Evolutionary conservation across 805 yeast species (phyloP).

Genomic region (Hanseniaspora meyeri): DNA sequence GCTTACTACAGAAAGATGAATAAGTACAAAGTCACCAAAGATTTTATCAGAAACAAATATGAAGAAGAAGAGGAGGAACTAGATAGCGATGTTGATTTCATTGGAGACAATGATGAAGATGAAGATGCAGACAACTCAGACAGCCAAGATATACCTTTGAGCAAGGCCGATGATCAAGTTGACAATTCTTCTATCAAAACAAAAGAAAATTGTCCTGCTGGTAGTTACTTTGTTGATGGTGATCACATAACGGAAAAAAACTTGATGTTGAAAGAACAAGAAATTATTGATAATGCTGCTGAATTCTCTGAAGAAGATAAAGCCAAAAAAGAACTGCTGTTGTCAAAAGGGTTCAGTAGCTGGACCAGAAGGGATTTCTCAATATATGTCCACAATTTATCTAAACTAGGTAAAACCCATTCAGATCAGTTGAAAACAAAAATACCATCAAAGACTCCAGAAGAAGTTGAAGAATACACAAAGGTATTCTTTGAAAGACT

Average conservation of each 20-base stretch:
- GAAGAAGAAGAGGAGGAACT: conserved; percentile 27
- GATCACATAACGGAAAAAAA: conserved; percentile 18
- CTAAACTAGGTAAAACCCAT: conserved; percentile 49
- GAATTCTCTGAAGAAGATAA: conserved; percentile 56
- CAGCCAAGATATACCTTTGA: not conserved
- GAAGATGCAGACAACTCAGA: conserved; percentile 2
- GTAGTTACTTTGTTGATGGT: conserved; percentile 6
- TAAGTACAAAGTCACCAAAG: conserved; percentile 44
- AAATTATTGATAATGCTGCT: conserved; percentile 40
- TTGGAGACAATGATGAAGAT: conserved; percentile 14
- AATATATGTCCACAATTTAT: conserved; percentile 55
- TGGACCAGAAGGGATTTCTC: conserved; percentile 73
- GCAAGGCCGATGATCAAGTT: conserved; percentile 16
- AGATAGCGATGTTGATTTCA: conserved; percentile 14
- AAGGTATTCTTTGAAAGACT: conserved; percentile 53
- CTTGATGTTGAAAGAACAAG: conserved; percentile 34
- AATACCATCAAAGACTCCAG: conserved; percentile 43
- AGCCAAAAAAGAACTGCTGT: conserved; percentile 37
- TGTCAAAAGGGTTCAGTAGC: conserved; percentile 46
- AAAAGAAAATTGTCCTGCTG: not conserved
- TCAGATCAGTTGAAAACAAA: conserved; percentile 40
- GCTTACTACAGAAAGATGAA: conserved; percentile 48
- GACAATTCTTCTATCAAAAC: not conserved
- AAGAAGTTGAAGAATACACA: conserved; percentile 50
- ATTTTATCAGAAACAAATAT: conserved; percentile 45